Base-by-base conservation (phyloP, 306 rosid species). In the Betula pendula region DNA sequence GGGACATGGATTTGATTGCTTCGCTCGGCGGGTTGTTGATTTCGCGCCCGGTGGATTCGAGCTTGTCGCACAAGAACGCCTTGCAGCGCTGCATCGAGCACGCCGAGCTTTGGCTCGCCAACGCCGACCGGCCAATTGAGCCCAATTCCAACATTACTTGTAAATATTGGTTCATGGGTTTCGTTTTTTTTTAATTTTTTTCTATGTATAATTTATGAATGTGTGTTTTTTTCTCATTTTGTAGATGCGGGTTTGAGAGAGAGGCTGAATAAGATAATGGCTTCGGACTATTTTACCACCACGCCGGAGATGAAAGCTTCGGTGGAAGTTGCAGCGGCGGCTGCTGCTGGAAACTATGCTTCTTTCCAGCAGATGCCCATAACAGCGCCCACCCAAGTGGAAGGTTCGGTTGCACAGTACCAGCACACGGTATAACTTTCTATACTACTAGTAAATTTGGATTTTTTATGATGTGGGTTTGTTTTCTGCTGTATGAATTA, bases 281-380 rank as follows among this genome's bases (percentile, higher is more conserved):
- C 94, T 51, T 91, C 98, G 0, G 97, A 89, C 70, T 96, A 96
- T 74, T 89, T 91, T 71, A 92, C 84, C 56, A 96, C 93, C 19
- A 82, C 93, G 4, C 99, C 99, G 3, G 97, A 92, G 89, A 92
- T 96, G 87, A 92, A 92, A 81, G 97, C 88, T 83, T 74, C 98
- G 0, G 94, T 88, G 55, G 99, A 93, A 49, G 96, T 92, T 79
- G 93, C 92, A 27, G 97, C 98, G 1, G 94, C 83, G 11, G 87
- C 95, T 22, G 92, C 94, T 75, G 91, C 87, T 24, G 98, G 96
- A 55, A 89, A 80, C 74, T 95, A 89, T 76, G 86, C 78, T 20
- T 71, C 93, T 43, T 96, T 89, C 58, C 97, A 88, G 86, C 97
- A 88, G 86, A 91, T 92, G 71, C 92, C 93, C 0, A 86, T 85